Percentiles rank a stretch among this genome's conserved stretches.
phyloP scores from a whole-genome alignment of 768 basidiomycete species.

The Russula compacta region DNA sequence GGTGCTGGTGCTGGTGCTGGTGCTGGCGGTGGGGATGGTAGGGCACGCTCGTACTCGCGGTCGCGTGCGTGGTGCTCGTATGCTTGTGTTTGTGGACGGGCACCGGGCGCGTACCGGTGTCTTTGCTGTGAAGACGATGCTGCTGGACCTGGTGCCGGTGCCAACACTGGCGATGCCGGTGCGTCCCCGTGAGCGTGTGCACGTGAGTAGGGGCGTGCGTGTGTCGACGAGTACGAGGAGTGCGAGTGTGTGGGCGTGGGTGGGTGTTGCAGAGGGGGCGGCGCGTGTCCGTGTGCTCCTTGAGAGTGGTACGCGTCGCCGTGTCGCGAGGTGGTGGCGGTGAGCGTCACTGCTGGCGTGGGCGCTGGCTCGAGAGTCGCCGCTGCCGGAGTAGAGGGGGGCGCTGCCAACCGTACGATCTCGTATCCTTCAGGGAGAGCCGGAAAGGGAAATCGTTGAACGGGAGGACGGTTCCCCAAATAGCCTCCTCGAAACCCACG shows the following conservation, averaged over 20 bases:
- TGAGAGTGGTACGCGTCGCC: slow-evolving; percentile 2
- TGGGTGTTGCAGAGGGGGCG: background rate
- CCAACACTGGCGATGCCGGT: background rate
- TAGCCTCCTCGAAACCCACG: slow-evolving; percentile 6
- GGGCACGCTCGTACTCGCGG: background rate
- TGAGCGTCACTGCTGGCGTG: background rate
- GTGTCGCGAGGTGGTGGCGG: background rate
- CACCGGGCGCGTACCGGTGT: background rate
- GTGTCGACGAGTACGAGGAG: background rate
- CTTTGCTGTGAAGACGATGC: background rate
- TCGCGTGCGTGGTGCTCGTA: background rate
- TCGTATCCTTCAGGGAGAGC: background rate
- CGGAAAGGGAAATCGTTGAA: background rate
- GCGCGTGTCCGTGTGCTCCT: background rate
- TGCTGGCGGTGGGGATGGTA: background rate
- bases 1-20: background rate
- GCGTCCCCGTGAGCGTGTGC: background rate
- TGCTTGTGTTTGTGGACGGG: background rate
- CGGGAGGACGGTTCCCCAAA: background rate
- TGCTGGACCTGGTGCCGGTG: background rate
- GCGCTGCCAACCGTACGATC: background rate
- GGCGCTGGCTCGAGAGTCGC: background rate
- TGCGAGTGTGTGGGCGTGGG: background rate
- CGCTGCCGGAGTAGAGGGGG: background rate
- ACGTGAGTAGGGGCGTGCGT: background rate